Conservation (phyloP, 2,329 filamentous ascomycete species). For the Paraconiothyrium brasiliense region DNA sequence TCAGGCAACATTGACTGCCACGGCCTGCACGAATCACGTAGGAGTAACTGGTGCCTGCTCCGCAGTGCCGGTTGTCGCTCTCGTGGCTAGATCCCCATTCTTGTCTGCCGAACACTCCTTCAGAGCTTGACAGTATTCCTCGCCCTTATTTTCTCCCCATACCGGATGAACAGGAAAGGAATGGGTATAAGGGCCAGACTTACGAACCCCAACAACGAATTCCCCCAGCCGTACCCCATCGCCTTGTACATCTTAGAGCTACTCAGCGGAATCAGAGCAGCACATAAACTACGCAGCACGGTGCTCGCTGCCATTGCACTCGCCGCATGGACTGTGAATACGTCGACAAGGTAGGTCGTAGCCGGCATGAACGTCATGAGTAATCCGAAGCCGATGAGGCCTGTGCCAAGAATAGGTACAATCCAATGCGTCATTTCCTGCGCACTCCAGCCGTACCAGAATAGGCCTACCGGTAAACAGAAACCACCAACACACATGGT, state of each 20-base stretch:
- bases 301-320: conserved; percentile 55
- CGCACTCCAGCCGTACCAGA: conserved; percentile 51
- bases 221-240: conserved; percentile 53
- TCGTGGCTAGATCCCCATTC: not conserved
- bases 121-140: conserved; percentile 41
- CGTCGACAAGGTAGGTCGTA: conserved; percentile 53
- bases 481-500: conserved; percentile 45
- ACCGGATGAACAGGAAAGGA: conserved; percentile 48
- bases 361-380: conserved; percentile 51
- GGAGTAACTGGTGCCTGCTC: not conserved
- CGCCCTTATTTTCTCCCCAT: conserved; percentile 42
- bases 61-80: not conserved
- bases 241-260: conserved; percentile 51
- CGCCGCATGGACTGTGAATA: conserved; percentile 53
- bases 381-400: conserved; percentile 46
- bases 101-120: not conserved
- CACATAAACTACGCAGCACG: conserved; percentile 49
- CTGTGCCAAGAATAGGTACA: conserved; percentile 47
- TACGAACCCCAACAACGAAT: conserved; percentile 50
- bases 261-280: conserved; percentile 52
- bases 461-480: conserved; percentile 46
- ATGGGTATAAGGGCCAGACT: conserved; percentile 41
- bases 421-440: conserved; percentile 48
- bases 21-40: not conserved
- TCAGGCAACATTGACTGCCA: not conserved